phyloP scores from a whole-genome alignment of 2,329 filamentous ascomycete genomes.

The Ceratocystis cacaofunesta region DNA sequence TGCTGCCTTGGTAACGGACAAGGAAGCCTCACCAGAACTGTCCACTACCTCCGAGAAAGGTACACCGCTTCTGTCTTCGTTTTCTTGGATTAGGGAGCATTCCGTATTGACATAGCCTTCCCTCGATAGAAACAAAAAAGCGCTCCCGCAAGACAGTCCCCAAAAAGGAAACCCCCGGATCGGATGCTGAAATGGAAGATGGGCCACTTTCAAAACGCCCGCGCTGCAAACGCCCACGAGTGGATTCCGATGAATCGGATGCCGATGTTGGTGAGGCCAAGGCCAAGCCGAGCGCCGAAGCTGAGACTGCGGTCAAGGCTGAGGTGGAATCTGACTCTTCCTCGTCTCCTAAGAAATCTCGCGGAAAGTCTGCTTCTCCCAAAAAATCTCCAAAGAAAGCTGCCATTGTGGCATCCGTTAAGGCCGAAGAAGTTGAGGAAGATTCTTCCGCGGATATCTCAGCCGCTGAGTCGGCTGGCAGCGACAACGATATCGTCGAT shows the following conservation, averaged over 20 bases:
- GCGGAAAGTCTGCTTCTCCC: slow-evolving; percentile 15
- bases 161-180: slow-evolving; percentile 22
- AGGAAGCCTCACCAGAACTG: slow-evolving; percentile 18
- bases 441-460: slow-evolving; percentile 27
- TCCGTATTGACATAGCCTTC: neutral
- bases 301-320: slow-evolving; percentile 15
- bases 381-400: slow-evolving; percentile 25
- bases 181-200: slow-evolving; percentile 19
- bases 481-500: slow-evolving; percentile 53
- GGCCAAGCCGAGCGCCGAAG: too few relatives aligned
- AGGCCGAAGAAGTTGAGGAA: slow-evolving; percentile 31
- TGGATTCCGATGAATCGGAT: slow-evolving; percentile 17
- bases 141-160: slow-evolving; percentile 22
- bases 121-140: slow-evolving; percentile 23
- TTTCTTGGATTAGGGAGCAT: too few relatives aligned
- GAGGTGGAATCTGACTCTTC: slow-evolving; percentile 22
- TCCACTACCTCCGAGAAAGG: slow-evolving; percentile 17
- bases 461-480: slow-evolving; percentile 24
- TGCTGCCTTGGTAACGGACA: slow-evolving; percentile 17
- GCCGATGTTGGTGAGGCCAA: neutral
- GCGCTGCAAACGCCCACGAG: slow-evolving; percentile 1
- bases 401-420: slow-evolving; percentile 30
- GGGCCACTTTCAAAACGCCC: slow-evolving; percentile 11
- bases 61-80: neutral
- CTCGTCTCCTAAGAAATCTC: slow-evolving; percentile 37